These are phyloP conservation scores for Podila epicladia DNA, from an alignment of 192 early-diverging fungal species.

Conservation along the genomic window DNA sequence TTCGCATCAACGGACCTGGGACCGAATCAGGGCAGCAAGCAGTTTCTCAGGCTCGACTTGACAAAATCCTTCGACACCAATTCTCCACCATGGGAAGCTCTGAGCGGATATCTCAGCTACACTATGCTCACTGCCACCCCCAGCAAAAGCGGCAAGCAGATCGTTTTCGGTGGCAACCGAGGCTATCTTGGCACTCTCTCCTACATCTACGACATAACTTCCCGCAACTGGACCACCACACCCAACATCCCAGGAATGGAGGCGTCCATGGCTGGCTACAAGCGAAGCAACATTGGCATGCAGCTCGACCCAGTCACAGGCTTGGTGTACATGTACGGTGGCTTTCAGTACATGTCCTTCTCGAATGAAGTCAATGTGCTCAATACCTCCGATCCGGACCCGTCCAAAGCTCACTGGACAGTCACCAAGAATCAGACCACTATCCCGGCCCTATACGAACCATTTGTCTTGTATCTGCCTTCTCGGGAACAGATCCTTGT, in stretches of 20 bases:
- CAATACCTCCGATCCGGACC: conserved; percentile 5
- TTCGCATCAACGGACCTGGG: background rate
- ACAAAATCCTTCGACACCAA: conserved; percentile 24
- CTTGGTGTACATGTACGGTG: conserved; percentile 33
- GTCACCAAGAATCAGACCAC: conserved; percentile 10
- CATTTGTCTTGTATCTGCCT: conserved; percentile 22
- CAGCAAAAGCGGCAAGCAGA: conserved; percentile 23
- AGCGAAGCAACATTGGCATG: conserved; percentile 36
- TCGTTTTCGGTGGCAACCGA: conserved; percentile 37
- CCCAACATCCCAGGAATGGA: conserved; percentile 12
- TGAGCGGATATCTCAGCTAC: conserved; percentile 10
- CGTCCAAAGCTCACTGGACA: conserved; percentile 11
- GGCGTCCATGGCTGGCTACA: conserved; percentile 10
- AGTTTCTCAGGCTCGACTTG: conserved; percentile 36
- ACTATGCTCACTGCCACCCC: conserved; percentile 30
- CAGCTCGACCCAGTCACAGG: conserved; percentile 17
- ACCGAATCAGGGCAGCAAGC: conserved; percentile 6
- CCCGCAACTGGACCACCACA: conserved; percentile 7
- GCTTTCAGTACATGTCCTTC: conserved; percentile 7
- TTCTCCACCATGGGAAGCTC: conserved; percentile 14
- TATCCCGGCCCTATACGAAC: conserved; percentile 13
- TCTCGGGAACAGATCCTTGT: conserved; percentile 17
- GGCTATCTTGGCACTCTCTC: conserved; percentile 20
- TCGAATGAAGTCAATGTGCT: conserved; percentile 16
- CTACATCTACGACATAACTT: conserved; percentile 18